Evolutionary conservation across 1,284 basidiomycete genomes (phyloP).

Genomic region (Trichosporon sp.): DNA sequence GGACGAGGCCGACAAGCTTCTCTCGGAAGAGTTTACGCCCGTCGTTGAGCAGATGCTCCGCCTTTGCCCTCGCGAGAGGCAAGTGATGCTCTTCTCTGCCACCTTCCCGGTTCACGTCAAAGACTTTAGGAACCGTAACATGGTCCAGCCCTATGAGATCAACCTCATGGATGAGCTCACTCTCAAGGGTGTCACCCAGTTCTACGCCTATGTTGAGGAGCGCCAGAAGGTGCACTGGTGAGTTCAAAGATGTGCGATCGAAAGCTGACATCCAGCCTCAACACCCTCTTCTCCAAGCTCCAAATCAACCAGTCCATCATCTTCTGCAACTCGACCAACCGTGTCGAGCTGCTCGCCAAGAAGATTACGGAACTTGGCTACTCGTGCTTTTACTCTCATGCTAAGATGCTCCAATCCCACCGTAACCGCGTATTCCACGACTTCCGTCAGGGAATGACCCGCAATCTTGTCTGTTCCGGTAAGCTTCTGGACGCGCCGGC

Average conservation of each 20-base stretch:
- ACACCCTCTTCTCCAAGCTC: slow-evolving; percentile 54
- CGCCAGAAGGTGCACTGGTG: slow-evolving; percentile 95
- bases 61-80: slow-evolving; percentile 77
- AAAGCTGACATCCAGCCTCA: slow-evolving; percentile 20
- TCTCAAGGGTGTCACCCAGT: slow-evolving; percentile 96
- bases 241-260: too few species aligned
- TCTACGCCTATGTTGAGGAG: slow-evolving; percentile 98
- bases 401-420: slow-evolving; percentile 97
- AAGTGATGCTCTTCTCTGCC: slow-evolving; percentile 98
- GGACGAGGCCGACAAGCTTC: slow-evolving; percentile 98
- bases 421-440: slow-evolving; percentile 99
- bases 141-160: slow-evolving; percentile 94
- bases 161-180: slow-evolving; percentile 99
- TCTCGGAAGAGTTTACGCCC: slow-evolving; percentile 95
- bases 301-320: slow-evolving; percentile 99
- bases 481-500: slow-evolving; percentile 6
- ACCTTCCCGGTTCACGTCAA: slow-evolving; percentile 99
- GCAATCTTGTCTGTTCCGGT: slow-evolving; percentile 89
- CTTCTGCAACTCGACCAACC: slow-evolving; percentile 99
- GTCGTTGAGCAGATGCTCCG: slow-evolving; percentile 94
- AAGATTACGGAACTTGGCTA: slow-evolving; percentile 99
- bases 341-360: slow-evolving; percentile 96
- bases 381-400: slow-evolving; percentile 99
- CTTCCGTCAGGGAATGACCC: slow-evolving; percentile 95
- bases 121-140: slow-evolving; percentile 99